A percentile compares a stretch with the other conserved stretches of the same genome.
Conservation (phyloP, 441 rosid species). For the Adansonia gregorii region DNA sequence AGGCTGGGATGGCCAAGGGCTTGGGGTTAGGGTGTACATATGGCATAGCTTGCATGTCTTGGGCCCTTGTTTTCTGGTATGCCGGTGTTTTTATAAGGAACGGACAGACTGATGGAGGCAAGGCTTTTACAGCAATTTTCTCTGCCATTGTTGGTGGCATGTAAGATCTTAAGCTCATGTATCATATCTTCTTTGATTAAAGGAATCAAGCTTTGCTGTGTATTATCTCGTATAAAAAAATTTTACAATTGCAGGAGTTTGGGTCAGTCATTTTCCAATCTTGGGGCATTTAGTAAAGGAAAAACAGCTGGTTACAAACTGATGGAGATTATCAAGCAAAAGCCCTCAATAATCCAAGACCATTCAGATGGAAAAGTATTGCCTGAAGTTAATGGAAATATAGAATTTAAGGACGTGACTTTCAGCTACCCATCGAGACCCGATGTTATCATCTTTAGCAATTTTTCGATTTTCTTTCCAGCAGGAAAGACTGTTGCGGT, state of each 20-base stretch:
- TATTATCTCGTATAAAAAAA: slow-evolving; percentile 8
- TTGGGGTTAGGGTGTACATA: slow-evolving; percentile 96
- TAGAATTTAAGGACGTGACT: slow-evolving; percentile 84
- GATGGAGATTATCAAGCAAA: slow-evolving; percentile 93
- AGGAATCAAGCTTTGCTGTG: slow-evolving; percentile 1
- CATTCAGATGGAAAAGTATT: slow-evolving; percentile 67
- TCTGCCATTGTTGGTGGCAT: slow-evolving; percentile 99
- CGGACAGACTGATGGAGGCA: slow-evolving; percentile 93
- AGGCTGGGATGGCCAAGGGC: slow-evolving; percentile 99
- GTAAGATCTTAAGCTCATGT: slow-evolving; percentile 47
- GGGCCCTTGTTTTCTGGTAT: slow-evolving; percentile 99
- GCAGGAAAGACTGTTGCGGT: slow-evolving; percentile 95
- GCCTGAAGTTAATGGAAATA: slow-evolving; percentile 80
- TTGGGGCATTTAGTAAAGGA: slow-evolving; percentile 98
- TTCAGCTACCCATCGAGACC: slow-evolving; percentile 98
- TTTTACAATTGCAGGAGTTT: slow-evolving; percentile 70
- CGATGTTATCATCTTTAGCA: slow-evolving; percentile 81
- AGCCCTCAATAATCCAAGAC: slow-evolving; percentile 81
- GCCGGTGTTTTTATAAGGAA: slow-evolving; percentile 96
- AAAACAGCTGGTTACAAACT: slow-evolving; percentile 92
- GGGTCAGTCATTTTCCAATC: slow-evolving; percentile 98
- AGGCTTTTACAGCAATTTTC: slow-evolving; percentile 96
- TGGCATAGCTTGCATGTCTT: slow-evolving; percentile 98
- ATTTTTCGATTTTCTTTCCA: slow-evolving; percentile 86
- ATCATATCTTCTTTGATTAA: background rate